A percentile compares a stretch with the other conserved stretches of the same genome.
phyloP scores from a whole-genome alignment of 768 basidiomycete species.

The Dacryopinax primogenitus region DNA sequence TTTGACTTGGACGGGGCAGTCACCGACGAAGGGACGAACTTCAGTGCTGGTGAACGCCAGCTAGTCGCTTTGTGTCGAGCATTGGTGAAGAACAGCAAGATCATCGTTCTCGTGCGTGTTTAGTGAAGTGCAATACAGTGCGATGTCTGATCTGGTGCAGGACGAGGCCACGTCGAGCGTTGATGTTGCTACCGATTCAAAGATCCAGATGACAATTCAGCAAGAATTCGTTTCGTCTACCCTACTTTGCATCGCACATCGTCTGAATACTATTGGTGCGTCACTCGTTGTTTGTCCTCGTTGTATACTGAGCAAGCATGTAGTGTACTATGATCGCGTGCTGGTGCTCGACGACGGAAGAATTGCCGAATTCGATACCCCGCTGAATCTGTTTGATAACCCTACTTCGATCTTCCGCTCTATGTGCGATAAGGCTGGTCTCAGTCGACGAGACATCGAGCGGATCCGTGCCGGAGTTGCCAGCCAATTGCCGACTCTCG shows the following conservation, averaged over 20 bases:
- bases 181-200: constrained; percentile 49
- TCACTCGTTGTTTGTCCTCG: constrained; percentile 24
- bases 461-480: constrained; percentile 30
- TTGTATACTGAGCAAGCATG: constrained; percentile 13
- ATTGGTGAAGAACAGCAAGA: constrained; percentile 45
- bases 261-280: constrained; percentile 43
- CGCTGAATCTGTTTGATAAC: constrained; percentile 49
- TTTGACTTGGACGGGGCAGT: constrained; percentile 52
- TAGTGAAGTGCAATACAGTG: neutral
- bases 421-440: constrained; percentile 52
- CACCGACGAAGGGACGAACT: constrained; percentile 54
- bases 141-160: constrained; percentile 22
- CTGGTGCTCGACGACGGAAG: constrained; percentile 59
- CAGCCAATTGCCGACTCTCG: neutral
- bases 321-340: constrained; percentile 53
- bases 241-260: constrained; percentile 44
- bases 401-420: constrained; percentile 54
- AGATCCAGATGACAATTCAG: constrained; percentile 51
- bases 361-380: constrained; percentile 63
- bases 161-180: constrained; percentile 54
- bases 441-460: constrained; percentile 44
- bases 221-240: constrained; percentile 45
- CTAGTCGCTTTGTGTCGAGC: constrained; percentile 50
- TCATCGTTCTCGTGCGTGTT: constrained; percentile 41
- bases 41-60: constrained; percentile 56